phyloP scores from a whole-genome alignment of 139 green algal genomes.

The Chlorella sp. region DNA sequence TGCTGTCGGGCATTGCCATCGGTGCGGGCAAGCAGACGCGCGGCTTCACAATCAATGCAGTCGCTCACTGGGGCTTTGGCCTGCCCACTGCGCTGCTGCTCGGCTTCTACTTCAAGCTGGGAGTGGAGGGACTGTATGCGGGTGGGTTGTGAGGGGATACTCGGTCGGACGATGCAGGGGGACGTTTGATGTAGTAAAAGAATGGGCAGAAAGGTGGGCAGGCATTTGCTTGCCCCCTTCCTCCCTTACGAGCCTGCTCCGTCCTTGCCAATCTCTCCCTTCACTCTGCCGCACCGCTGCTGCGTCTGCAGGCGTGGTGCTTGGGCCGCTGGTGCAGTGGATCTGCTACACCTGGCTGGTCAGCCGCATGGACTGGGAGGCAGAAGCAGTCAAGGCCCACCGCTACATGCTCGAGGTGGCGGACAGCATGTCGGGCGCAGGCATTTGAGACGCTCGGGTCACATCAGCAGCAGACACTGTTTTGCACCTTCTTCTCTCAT shows the following conservation, averaged over 20 bases:
- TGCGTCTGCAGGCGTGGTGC: neutral
- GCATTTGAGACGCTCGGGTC: neutral
- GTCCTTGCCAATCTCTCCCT: too few species aligned
- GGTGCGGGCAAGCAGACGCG: conserved; percentile 15
- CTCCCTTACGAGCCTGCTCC: too few species aligned
- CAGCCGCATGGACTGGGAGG: neutral
- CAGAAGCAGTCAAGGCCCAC: neutral
- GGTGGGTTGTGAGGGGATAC: too few species aligned
- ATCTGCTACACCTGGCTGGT: neutral
- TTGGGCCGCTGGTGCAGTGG: conserved; percentile 13
- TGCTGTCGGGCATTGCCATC: neutral
- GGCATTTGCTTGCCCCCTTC: too few species aligned
- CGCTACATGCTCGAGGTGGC: neutral
- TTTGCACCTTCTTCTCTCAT: too few species aligned
- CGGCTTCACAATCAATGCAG: conserved; percentile 2
- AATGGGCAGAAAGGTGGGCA: too few species aligned
- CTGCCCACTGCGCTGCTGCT: conserved; percentile 8
- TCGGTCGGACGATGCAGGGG: too few species aligned
- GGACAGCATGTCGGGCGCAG: neutral
- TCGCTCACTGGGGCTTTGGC: neutral
- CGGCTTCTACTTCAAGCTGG: conserved; percentile 2
- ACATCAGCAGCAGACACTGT: too few species aligned
- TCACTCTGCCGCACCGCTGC: too few species aligned
- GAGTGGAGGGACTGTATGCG: neutral
- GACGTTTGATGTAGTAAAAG: too few species aligned